Percentiles rank a stretch among this genome's conserved stretches.
Evolutionary conservation across 495 filamentous ascomycete genomes (phyloP).

Genomic region (Hypoxylon rickii): DNA sequence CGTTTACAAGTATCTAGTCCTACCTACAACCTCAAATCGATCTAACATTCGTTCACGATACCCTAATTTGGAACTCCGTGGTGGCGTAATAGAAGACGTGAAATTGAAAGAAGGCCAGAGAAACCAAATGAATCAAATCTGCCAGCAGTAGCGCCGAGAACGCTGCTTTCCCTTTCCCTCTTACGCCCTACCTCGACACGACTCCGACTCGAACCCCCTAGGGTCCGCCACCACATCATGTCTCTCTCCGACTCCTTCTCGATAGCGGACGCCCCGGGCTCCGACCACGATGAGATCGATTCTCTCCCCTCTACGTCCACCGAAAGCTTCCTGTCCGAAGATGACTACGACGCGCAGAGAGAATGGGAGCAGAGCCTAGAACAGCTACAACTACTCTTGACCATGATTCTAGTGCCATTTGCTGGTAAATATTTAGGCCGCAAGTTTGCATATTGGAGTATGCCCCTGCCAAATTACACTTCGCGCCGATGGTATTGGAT

Average conservation of each 20-base stretch:
- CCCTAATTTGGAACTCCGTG: constrained; percentile 1
- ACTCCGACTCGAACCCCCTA: background rate
- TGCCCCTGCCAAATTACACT: constrained; percentile 27
- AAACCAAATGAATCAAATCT: constrained; percentile 43
- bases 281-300: constrained; percentile 70
- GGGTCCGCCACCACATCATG: constrained; percentile 33
- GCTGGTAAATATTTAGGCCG: constrained; percentile 91
- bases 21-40: no score
- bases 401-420: constrained; percentile 92
- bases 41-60: no score
- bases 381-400: constrained; percentile 88
- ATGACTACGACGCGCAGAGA: constrained; percentile 80
- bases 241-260: constrained; percentile 51
- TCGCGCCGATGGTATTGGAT: background rate
- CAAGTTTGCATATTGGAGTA: constrained; percentile 96
- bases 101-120: no score
- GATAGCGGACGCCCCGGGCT: constrained; percentile 46
- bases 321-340: constrained; percentile 59
- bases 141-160: constrained; percentile 34
- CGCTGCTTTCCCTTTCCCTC: constrained; percentile 16
- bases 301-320: constrained; percentile 78
- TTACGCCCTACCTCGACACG: background rate
- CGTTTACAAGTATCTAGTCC: no score
- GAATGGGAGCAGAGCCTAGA: constrained; percentile 94
- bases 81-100: no score